Evolutionary conservation across 768 basidiomycete genomes (phyloP), one percentile per base, ranked within the genome.

Genomic region (Panaeolus papilionaceus): DNA sequence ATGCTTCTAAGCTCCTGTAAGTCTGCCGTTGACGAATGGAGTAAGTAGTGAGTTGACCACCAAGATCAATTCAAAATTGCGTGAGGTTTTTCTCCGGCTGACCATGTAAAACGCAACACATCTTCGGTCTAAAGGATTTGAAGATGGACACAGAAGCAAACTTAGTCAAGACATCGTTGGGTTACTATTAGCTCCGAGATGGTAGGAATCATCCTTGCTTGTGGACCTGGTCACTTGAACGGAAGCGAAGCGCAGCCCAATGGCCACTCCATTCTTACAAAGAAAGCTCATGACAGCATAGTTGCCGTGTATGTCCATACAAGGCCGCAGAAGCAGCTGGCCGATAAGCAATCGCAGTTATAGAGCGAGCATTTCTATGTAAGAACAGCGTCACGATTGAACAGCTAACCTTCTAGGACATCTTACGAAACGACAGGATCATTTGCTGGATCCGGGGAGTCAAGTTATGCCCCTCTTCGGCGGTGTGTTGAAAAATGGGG

Each of bases 331-430:
- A 58, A 58, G 54, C 54, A 58, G 54, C 33, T 28, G 28, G 11
- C 4, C 54, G 54, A 58, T 58, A 58, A 58, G 54, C 54, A 28
- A 58, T 58, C 54, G 54, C 54, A 58, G 54, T 58, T 58, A 58
- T 58, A 58, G 54, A 58, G 54, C 3, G 54, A 16, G 33, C 14
- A 58, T 58, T 58, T 58, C 54, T 58, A 58, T 58, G 54, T 58
- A 58, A 33, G 54, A 58, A 58, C 14, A 58, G 54, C 16, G 54
- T 14, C 54, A 58, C 26, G 33, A 49, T 18, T 20, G 47, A 49
- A 49, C 47, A 23, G 47, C 20, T 49, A 18, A 49, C 54, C 33
- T 58, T 58, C 33, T 58, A 14, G 16, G 54, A 58, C 33, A 58
- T 58, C 54, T 58, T 58, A 58, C 54, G 54, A 58, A 58, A 58